Evolutionary conservation across 768 basidiomycete genomes (phyloP).

Genomic region (Kwoniella bestiolae): DNA sequence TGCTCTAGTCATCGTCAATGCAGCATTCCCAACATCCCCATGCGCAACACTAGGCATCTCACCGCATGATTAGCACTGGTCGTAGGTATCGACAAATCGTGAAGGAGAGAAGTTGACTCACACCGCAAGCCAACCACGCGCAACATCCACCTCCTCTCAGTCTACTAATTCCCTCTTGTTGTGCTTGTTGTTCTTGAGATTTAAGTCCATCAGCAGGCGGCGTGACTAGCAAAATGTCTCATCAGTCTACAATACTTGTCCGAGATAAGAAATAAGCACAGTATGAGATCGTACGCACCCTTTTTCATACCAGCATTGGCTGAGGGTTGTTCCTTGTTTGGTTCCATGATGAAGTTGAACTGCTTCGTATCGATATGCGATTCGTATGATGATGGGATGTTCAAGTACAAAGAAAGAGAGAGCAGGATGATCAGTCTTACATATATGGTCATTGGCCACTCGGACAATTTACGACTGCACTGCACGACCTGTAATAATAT

Average conservation of each 20-base stretch:
- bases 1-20: neutral
- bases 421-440: too few relatives aligned
- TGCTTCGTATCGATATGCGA: too few relatives aligned
- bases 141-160: conserved; percentile 6
- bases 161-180: neutral
- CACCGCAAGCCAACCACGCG: neutral
- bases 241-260: neutral
- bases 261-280: neutral
- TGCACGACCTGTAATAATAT: too few relatives aligned
- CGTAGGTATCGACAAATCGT: neutral
- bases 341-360: neutral
- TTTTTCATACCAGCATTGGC: neutral
- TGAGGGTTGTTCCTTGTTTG: neutral
- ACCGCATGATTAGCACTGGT: neutral
- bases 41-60: neutral
- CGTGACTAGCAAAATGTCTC: neutral
- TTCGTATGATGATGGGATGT: too few relatives aligned
- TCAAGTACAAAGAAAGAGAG: too few relatives aligned
- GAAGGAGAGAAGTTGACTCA: neutral
- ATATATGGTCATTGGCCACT: too few relatives aligned
- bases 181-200: neutral
- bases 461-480: too few relatives aligned
- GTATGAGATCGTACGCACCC: neutral
- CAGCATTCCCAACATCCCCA: conserved; percentile 1
- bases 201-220: neutral